Evolutionary conservation across 441 rosid genomes (phyloP).

Genomic region (Erysimum pusillum): DNA sequence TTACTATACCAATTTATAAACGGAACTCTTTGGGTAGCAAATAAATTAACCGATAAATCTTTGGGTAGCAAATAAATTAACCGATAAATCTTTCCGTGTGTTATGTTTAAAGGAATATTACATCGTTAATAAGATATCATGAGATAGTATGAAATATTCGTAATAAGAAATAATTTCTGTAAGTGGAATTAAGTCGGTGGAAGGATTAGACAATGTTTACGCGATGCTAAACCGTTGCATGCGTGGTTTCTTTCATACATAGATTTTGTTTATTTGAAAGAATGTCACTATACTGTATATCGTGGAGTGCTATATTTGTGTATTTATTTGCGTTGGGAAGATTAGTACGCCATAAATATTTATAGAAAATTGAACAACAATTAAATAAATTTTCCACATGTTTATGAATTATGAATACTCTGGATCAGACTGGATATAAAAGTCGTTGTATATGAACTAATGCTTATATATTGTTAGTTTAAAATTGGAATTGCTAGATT

Average conservation of each 20-base stretch:
- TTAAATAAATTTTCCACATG: not conserved
- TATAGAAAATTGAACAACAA: not conserved
- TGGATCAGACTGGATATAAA: constrained; percentile 5
- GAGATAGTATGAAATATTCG: not conserved
- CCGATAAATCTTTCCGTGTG: not conserved
- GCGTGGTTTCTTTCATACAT: not conserved
- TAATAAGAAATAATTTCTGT: not conserved
- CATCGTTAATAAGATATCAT: not conserved
- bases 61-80: not conserved
- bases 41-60: not conserved
- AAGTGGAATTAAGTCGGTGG: not conserved
- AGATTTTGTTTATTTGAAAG: not conserved
- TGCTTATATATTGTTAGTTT: not conserved
- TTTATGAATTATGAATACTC: not conserved
- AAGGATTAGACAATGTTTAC: constrained; percentile 5
- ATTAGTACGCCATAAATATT: not conserved
- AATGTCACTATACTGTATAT: not conserved
- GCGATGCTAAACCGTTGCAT: no score
- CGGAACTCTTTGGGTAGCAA: not conserved
- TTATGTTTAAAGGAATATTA: not conserved
- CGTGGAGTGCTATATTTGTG: not conserved
- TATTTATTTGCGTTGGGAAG: not conserved
- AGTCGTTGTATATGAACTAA: not conserved
- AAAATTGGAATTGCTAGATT: not conserved
- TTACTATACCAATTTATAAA: not conserved